These are phyloP conservation scores for Ilex aquifolium DNA, from an alignment of 257 asterid species.

Conservation along the genomic window DNA sequence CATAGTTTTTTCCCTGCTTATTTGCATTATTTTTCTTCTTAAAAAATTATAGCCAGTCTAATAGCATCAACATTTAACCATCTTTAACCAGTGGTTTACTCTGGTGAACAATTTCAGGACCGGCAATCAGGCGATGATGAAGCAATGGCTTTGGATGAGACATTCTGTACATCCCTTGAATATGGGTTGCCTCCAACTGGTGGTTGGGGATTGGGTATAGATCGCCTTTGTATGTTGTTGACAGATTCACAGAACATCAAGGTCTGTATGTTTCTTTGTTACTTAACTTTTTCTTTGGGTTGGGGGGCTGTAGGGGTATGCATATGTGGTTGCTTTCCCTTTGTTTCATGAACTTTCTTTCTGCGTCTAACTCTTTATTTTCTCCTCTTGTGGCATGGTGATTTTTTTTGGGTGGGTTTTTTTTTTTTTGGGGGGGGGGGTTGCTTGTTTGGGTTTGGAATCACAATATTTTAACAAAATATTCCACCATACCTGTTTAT, in stretches of 20 bases:
- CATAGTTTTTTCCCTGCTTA: background rate
- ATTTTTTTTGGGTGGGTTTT: too few relatives aligned
- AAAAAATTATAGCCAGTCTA: background rate
- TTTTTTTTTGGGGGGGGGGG: too few relatives aligned
- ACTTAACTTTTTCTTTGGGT: background rate
- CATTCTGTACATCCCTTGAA: conserved; percentile 84
- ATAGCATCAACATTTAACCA: background rate
- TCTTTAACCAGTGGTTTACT: background rate
- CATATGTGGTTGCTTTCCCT: too few relatives aligned
- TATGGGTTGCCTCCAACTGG: conserved; percentile 95
- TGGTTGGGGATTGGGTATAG: conserved; percentile 97
- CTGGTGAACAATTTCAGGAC: conserved; percentile 39
- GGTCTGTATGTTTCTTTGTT: conserved; percentile 26
- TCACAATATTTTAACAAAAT: background rate
- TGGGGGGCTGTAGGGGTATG: background rate
- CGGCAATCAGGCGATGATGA: conserved; percentile 97
- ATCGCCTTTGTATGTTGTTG: conserved; percentile 75
- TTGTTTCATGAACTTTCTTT: too few relatives aligned
- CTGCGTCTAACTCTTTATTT: too few relatives aligned
- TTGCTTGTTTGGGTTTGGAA: background rate
- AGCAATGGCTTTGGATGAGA: conserved; percentile 93
- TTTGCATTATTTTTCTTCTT: background rate
- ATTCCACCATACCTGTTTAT: background rate
- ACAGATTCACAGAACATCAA: conserved; percentile 94
- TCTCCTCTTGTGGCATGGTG: too few relatives aligned